Base-by-base conservation (phyloP, 176 grass and related monocot species). In the Alopecurus myosuroides region DNA sequence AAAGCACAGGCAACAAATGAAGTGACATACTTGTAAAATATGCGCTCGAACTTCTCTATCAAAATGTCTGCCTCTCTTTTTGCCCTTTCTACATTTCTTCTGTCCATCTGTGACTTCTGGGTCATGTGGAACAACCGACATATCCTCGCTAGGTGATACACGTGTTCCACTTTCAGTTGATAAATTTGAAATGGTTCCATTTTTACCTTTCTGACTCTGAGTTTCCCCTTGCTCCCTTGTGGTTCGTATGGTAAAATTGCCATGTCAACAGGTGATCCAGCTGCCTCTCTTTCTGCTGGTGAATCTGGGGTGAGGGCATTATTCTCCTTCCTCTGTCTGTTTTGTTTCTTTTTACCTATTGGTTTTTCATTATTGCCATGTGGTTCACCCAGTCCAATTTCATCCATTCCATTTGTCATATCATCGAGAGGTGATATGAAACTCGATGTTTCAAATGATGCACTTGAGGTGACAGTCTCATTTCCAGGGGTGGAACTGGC, bases 61-160 rank as follows among this genome's bases (percentile, higher is more conserved):
- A 92, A 98, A 98, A 74, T 80, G 87, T 8, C 93, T 91, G 55
- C 96, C 96, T 90, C 91, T 98, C 82, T 98, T 98, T 85, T 81
- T 94, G 40, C 70, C 82, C 29, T 92, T 90, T 77, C 44, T 72
- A 30, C 72, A 42, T 78, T 80, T 81, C 80, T 13, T 77, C 70
- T 81, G 51, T 22, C 13, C 82, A 73, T 86, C 68, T 91, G 46
- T 1, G n/a, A 79, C 76, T 44, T 63, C 71, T 56, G 53, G 20
- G 77, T 92, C 87, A 89, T 53, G 58, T 76, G 71, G 70, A 80
- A 89, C 65, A 63, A 91, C 49, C 40, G 83, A 60, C 77, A 80
- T 63, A 77, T 73, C 77, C 68, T 90, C 65, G 65, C n/a, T 39
- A 86, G 78, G 79, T 70, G 69, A 65, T 35, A 79, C 85, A 69